phyloP scores from a whole-genome alignment of 352 stramenopile species.

The Pythium periplocum region DNA sequence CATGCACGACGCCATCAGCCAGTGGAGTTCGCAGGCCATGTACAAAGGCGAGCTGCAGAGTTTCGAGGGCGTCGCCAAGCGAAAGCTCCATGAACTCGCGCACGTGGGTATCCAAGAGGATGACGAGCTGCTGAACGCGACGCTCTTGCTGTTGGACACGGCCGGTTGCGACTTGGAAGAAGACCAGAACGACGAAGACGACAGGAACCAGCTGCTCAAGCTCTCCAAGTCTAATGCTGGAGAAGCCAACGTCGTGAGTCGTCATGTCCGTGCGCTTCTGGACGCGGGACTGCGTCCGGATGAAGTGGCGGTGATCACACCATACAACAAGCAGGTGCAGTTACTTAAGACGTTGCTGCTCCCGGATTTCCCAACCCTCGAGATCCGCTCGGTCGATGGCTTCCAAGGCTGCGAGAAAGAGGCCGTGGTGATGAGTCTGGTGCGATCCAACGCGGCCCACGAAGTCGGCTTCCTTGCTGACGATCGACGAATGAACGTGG shows the following conservation, averaged over 20 bases:
- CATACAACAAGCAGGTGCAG: conserved; percentile 98
- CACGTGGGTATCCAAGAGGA: conserved; percentile 54
- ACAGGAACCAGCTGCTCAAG: conserved; percentile 18
- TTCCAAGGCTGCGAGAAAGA: conserved; percentile 98
- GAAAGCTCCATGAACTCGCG: conserved; percentile 76
- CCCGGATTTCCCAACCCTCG: conserved; percentile 57
- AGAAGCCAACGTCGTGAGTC: conserved; percentile 67
- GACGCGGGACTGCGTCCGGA: conserved; percentile 73
- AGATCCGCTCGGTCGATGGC: conserved; percentile 94
- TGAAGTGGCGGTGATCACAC: conserved; percentile 97
- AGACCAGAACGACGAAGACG: conserved; percentile 29
- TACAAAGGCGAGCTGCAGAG: conserved; percentile 86
- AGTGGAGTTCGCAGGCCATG: conserved; percentile 94
- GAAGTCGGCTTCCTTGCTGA: conserved; percentile 96
- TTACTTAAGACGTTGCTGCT: conserved; percentile 85
- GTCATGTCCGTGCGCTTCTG: conserved; percentile 87
- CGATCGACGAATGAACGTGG: conserved; percentile 97
- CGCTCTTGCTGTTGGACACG: conserved; percentile 93
- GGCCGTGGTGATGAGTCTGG: conserved; percentile 97
- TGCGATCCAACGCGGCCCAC: conserved; percentile 88
- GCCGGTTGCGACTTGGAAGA: conserved; percentile 91
- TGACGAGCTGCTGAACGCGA: conserved; percentile 60
- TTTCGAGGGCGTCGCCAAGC: conserved; percentile 69
- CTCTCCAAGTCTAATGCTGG: conserved; percentile 77
- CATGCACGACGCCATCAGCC: conserved; percentile 94